These are phyloP conservation scores for Coemansia sp. DNA, from an alignment of 192 early-diverging fungal genomes.

Conservation along the genomic window DNA sequence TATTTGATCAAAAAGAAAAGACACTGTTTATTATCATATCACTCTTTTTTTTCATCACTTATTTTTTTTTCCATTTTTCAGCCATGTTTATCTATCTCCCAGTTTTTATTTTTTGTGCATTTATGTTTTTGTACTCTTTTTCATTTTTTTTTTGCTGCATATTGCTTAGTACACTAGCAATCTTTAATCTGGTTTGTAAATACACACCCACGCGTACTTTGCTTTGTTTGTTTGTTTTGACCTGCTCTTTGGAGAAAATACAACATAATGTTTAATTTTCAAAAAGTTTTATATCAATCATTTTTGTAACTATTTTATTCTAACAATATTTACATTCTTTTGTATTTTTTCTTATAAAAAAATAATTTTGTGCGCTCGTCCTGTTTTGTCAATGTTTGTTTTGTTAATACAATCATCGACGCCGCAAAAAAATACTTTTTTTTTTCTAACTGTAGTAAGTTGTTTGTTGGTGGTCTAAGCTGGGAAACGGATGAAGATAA, in stretches of 20 bases:
- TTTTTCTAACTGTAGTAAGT: conserved; percentile 72
- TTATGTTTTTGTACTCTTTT: conserved; percentile 3
- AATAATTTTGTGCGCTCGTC: not conserved
- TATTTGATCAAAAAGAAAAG: not conserved
- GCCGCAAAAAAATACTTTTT: not conserved
- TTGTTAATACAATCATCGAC: conserved; percentile 73
- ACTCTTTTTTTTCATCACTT: conserved; percentile 10
- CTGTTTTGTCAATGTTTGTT: not conserved
- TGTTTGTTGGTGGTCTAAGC: conserved; percentile 91
- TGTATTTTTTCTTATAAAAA: not conserved
- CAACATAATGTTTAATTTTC: no score
- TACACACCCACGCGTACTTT: not conserved
- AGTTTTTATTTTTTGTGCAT: not conserved
- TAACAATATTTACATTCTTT: not conserved
- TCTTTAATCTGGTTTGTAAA: not conserved
- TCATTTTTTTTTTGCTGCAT: conserved; percentile 7
- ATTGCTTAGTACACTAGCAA: not conserved
- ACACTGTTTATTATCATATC: conserved; percentile 3
- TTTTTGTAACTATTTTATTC: conserved; percentile 3
- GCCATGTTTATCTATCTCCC: not conserved
- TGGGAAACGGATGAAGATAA: conserved; percentile 84
- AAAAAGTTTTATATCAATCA: no score
- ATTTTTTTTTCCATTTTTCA: conserved; percentile 5
- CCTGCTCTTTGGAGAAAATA: no score
- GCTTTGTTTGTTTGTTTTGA: not conserved